Conservation (phyloP, 192 early-diverging fungal genomes). For the Lobosporangium transversale region DNA sequence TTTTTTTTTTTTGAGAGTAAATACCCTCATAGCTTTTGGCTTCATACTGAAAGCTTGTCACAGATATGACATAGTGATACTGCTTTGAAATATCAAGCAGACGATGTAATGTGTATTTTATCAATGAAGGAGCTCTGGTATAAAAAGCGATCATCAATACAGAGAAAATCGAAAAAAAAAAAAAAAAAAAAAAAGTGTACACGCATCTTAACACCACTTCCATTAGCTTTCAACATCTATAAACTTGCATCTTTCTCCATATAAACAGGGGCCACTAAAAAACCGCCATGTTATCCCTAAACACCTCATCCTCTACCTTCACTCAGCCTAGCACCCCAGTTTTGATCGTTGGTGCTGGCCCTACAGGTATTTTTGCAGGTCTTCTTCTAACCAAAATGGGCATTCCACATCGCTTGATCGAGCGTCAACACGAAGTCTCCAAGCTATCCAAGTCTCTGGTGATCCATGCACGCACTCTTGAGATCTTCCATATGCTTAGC, state of each 20-base stretch:
- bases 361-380: conserved; percentile 12
- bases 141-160: no score
- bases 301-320: no score
- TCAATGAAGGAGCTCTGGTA: no score
- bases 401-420: conserved; percentile 24
- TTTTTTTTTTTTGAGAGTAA: conserved; percentile 1
- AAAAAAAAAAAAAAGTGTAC: neutral
- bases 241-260: no score
- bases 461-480: conserved; percentile 13
- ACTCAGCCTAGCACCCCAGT: conserved; percentile 5
- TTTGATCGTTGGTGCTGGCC: conserved; percentile 23
- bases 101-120: no score
- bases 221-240: no score
- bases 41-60: no score
- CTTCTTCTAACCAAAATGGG: conserved; percentile 26
- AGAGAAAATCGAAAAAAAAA: no score
- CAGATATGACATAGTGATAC: no score
- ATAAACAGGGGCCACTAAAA: neutral
- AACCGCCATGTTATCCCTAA: neutral
- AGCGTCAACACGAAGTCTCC: neutral
- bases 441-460: neutral
- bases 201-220: neutral
- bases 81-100: no score
- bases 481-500: conserved; percentile 7
- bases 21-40: no score